phyloP scores from a whole-genome alignment of 768 basidiomycete species.

The Rossbeevera mucosa region DNA sequence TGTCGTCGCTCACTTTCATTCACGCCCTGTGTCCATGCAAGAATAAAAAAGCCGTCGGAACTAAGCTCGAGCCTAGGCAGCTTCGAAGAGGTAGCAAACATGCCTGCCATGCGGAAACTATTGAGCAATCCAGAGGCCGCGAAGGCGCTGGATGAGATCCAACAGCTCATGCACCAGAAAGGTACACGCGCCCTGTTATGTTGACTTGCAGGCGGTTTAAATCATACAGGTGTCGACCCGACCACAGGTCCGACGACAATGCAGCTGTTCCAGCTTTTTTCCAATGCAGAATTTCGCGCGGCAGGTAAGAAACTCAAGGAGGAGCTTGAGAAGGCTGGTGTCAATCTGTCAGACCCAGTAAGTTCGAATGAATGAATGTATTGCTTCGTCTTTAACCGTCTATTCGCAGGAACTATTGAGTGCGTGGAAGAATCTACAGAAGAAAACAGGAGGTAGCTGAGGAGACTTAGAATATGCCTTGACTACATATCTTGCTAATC shows the following conservation, averaged over 20 bases:
- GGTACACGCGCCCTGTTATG: slow-evolving; percentile 30
- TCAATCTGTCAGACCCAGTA: slow-evolving; percentile 56
- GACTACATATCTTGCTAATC: slow-evolving; percentile 8
- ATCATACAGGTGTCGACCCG: slow-evolving; percentile 44
- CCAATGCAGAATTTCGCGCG: slow-evolving; percentile 49
- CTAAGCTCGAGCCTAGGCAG: slow-evolving; percentile 34
- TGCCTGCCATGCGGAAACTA: slow-evolving; percentile 45
- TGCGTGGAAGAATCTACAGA: slow-evolving; percentile 33
- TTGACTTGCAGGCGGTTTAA: background rate
- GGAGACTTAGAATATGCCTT: background rate
- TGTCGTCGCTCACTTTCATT: slow-evolving; percentile 28
- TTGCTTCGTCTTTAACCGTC: background rate
- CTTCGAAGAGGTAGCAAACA: slow-evolving; percentile 38
- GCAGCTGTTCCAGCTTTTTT: slow-evolving; percentile 52
- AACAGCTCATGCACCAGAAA: slow-evolving; percentile 42
- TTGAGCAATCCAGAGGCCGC: slow-evolving; percentile 48
- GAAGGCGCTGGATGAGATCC: slow-evolving; percentile 42
- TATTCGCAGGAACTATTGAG: slow-evolving; percentile 44
- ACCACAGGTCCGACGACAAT: slow-evolving; percentile 44
- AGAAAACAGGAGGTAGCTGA: slow-evolving; percentile 17
- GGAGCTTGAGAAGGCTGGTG: slow-evolving; percentile 54
- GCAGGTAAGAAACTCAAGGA: slow-evolving; percentile 42
- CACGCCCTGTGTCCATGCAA: slow-evolving; percentile 28
- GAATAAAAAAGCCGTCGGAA: slow-evolving; percentile 27
- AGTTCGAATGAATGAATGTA: slow-evolving; percentile 8